Base-by-base conservation (phyloP, 2,329 filamentous ascomycete species). In the Botryosphaeria dothidea region DNA sequence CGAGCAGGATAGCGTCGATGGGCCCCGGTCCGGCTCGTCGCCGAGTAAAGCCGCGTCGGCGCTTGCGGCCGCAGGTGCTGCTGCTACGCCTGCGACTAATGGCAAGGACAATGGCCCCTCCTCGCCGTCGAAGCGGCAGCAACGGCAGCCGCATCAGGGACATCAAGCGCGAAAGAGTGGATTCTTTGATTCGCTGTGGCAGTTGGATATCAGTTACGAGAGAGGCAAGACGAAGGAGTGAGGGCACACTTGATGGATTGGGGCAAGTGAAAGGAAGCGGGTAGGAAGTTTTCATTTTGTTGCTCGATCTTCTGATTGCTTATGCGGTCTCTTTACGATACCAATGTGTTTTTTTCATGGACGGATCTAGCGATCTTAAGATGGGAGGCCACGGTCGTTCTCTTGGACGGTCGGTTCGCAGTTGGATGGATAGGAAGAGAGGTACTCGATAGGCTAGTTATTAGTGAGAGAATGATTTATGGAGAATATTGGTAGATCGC, bases 151-250 rank as follows among this genome's bases (percentile, higher is more conserved):
- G 31, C 73, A 71, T 60, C 69, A 69, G 58, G 38, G 27, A 19
- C 69, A 73, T 66, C 73, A 21, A 3, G 60, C 71, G 48, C 70
- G 73, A n/a, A 60, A 60, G 56, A 8, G 11, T 1, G 76, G 76
- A 51, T 71, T 78, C 25, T 79, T 75, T 74, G 76, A 79, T 65
- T 75, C 72, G 41, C 69, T 79, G 38, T 77, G 76, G 51, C 76
- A 78, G 68, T 72, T 78, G 17, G 76, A 79, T 64, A 73, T 78
- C n/a, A 74, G 70, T 36, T 77, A 77, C 68, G 74, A 78, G 62
- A 72, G 74, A n/a, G 72, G 72, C 13, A 77, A 75, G 67, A 66
- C 65, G 27, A 74, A 72, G 69, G 74, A 76, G 66, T 75, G 38
- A 58, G 45, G 29, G n/a, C n/a, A n/a, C n/a, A n/a, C n/a, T n/a